Conservation (phyloP, 2,329 filamentous ascomycete genomes). For the Ceratocystis smalleyi region DNA sequence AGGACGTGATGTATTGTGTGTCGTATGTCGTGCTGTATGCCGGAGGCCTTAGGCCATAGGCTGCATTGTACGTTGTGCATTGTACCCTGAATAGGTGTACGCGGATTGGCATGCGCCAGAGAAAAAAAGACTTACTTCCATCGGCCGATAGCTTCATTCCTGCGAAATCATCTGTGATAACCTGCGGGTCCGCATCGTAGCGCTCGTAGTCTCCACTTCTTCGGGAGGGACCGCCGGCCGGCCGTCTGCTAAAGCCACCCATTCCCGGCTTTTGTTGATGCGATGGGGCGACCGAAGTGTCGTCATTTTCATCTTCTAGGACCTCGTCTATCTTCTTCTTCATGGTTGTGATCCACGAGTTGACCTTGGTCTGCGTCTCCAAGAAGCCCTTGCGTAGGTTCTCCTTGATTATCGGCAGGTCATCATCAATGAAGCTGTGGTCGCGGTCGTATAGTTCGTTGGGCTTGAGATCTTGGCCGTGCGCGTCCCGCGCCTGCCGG, state of each 20-base stretch:
- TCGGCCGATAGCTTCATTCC: constrained; percentile 48
- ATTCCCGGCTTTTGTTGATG: constrained; percentile 8
- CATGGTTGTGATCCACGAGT: constrained; percentile 77
- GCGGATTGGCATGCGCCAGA: background rate
- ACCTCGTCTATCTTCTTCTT: constrained; percentile 91
- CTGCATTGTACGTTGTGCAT: too few species aligned
- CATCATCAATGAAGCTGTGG: constrained; percentile 88
- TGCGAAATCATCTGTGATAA: constrained; percentile 79
- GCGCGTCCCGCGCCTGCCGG: constrained; percentile 19
- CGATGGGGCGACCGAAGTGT: constrained; percentile 14
- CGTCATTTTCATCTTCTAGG: constrained; percentile 54
- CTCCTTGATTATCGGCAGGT: constrained; percentile 81
- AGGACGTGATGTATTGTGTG: background rate
- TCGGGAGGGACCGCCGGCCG: constrained; percentile 42
- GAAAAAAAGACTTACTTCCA: constrained; percentile 36
- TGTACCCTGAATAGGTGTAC: background rate
- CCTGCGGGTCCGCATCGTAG: constrained; percentile 86
- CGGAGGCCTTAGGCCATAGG: too few species aligned
- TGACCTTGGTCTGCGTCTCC: constrained; percentile 86
- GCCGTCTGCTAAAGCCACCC: constrained; percentile 30
- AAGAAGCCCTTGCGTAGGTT: constrained; percentile 88
- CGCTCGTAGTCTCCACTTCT: constrained; percentile 77
- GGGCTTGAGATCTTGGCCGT: constrained; percentile 34
- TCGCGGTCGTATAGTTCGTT: constrained; percentile 48
- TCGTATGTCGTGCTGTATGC: too few species aligned